Evolutionary conservation across 2,329 filamentous ascomycete genomes (phyloP).

Genomic region (Cordyceps cicadae): DNA sequence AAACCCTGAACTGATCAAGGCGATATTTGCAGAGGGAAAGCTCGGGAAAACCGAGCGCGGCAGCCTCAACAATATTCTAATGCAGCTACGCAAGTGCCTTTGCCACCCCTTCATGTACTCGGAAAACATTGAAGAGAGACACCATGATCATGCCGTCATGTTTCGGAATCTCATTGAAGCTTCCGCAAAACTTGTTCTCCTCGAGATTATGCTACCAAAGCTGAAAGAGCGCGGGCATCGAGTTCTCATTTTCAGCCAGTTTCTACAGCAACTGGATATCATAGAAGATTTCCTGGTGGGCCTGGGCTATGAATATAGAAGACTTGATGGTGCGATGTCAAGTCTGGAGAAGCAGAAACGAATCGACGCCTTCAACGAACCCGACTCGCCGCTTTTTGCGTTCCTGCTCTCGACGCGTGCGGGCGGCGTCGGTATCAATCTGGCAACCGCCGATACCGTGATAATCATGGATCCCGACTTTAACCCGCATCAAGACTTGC

Average conservation of each 20-base stretch:
- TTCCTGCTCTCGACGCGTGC: conserved; percentile 91
- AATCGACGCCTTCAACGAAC: conserved; percentile 88
- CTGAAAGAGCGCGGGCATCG: conserved; percentile 78
- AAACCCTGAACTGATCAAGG: conserved; percentile 78
- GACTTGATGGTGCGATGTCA: conserved; percentile 76
- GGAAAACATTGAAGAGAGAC: conserved; percentile 76
- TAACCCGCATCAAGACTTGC: conserved; percentile 96
- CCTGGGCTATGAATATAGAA: conserved; percentile 62
- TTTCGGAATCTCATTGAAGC: conserved; percentile 84
- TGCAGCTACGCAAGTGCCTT: conserved; percentile 89
- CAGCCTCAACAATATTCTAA: conserved; percentile 85
- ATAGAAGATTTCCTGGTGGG: conserved; percentile 84
- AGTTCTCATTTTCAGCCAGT: conserved; percentile 93
- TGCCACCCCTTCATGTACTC: conserved; percentile 97
- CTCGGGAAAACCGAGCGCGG: conserved; percentile 65
- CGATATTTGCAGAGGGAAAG: conserved; percentile 66
- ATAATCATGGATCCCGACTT: conserved; percentile 97
- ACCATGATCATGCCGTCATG: conserved; percentile 50
- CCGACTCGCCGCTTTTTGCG: conserved; percentile 73
- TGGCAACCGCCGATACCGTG: conserved; percentile 93
- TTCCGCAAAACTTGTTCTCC: conserved; percentile 76
- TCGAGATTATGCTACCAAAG: conserved; percentile 81
- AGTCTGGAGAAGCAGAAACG: conserved; percentile 85
- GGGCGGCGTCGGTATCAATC: conserved; percentile 93
- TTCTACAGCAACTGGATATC: conserved; percentile 78